A percentile compares a stretch with the other conserved stretches of the same genome.
Conservation (phyloP, 2,329 filamentous ascomycete species). For the Aspergillus novofumigatus region DNA sequence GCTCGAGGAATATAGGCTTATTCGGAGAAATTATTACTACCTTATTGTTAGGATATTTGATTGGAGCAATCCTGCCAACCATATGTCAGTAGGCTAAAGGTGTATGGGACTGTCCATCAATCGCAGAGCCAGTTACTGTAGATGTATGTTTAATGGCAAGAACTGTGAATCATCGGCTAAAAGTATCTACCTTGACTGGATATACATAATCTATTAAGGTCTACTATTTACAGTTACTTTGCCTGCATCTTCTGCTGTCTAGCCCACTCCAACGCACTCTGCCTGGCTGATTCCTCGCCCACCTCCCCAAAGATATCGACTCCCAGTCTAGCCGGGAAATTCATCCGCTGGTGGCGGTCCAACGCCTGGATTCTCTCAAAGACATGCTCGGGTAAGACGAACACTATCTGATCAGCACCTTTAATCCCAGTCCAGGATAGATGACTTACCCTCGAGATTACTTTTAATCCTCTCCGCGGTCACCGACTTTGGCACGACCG, state of each 20-base stretch:
- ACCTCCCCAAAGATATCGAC: conserved; percentile 15
- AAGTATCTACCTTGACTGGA: too few species aligned
- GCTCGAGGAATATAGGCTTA: too few species aligned
- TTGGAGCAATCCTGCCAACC: too few species aligned
- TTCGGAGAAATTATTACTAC: too few species aligned
- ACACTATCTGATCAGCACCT: conserved; percentile 6
- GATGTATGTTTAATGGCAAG: too few species aligned
- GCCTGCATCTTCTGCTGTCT: conserved; percentile 6
- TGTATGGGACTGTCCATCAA: too few species aligned
- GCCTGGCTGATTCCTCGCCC: conserved; percentile 10
- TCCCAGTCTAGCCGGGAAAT: conserved; percentile 11
- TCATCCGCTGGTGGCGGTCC: conserved; percentile 13
- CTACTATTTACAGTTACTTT: neutral
- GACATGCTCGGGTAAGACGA: conserved; percentile 10
- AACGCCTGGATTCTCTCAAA: conserved; percentile 11
- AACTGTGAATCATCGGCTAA: too few species aligned
- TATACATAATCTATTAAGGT: neutral
- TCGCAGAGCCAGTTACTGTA: too few species aligned
- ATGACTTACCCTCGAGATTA: conserved; percentile 13
- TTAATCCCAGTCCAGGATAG: too few species aligned
- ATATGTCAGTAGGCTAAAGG: too few species aligned
- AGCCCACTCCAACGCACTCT: conserved; percentile 12
- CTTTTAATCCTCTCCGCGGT: conserved; percentile 12
- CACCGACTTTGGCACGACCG: conserved; percentile 13
- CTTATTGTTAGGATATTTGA: too few species aligned